Evolutionary conservation across 306 rosid species (phyloP).

Genomic region (Lathyrus tuberosus): DNA sequence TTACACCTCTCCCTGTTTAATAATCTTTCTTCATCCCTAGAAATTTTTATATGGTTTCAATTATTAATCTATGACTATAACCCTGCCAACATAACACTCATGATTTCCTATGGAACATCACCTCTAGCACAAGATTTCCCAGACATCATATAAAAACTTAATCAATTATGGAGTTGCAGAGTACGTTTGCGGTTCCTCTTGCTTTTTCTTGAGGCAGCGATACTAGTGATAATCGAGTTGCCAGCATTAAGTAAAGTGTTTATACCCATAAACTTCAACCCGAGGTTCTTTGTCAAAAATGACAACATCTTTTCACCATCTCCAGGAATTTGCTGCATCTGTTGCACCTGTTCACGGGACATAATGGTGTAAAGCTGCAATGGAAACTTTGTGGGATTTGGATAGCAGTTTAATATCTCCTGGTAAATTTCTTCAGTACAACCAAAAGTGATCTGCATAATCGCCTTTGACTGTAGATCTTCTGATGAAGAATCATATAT

Average conservation of each 20-base stretch:
- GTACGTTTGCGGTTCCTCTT: conserved; percentile 51
- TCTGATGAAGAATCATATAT: conserved; percentile 63
- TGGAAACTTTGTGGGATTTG: conserved; percentile 45
- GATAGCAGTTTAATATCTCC: conserved; percentile 44
- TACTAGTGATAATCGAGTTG: conserved; percentile 49
- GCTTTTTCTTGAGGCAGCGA: conserved; percentile 65
- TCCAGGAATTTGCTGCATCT: conserved; percentile 51
- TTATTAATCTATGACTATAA: conserved; percentile 28
- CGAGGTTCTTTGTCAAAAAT: conserved; percentile 57
- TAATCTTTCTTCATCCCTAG: background rate
- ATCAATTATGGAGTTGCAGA: background rate
- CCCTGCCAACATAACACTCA: background rate
- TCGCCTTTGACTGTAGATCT: conserved; percentile 60
- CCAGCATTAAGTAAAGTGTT: conserved; percentile 50
- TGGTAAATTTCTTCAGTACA: conserved; percentile 40
- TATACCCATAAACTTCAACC: conserved; percentile 77
- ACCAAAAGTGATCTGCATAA: conserved; percentile 64
- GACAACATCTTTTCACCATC: conserved; percentile 63
- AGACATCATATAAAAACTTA: no score
- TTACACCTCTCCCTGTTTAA: conserved; percentile 19
- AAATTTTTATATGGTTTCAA: conserved; percentile 39
- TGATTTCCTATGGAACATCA: background rate
- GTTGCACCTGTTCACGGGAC: conserved; percentile 70
- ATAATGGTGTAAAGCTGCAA: conserved; percentile 65
- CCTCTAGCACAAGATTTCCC: background rate